Evolutionary conservation across 1,284 basidiomycete species (phyloP).

Genomic region (Ganoderma resinaceum): DNA sequence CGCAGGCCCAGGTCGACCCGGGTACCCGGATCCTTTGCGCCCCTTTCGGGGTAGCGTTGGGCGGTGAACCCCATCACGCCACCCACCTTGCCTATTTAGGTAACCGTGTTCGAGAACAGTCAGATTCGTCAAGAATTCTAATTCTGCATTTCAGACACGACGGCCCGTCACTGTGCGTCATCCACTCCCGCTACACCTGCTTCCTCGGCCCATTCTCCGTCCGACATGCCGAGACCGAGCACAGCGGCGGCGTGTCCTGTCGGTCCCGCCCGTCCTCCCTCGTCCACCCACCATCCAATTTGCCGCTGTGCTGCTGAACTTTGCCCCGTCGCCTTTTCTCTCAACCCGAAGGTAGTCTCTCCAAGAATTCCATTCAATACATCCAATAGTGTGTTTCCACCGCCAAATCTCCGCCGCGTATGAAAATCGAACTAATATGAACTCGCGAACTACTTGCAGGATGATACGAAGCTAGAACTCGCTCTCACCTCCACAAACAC

Average conservation of each 20-base stretch:
- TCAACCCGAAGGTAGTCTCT: neutral
- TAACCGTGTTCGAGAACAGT: slow-evolving; percentile 14
- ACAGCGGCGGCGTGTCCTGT: neutral
- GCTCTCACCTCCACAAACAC: neutral
- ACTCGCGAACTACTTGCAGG: neutral
- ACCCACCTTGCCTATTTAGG: slow-evolving; percentile 27
- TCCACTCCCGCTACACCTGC: neutral
- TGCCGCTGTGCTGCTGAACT: neutral
- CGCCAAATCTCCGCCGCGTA: neutral
- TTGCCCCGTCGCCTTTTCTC: neutral
- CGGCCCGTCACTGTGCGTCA: neutral
- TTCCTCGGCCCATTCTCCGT: neutral
- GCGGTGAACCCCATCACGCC: slow-evolving; percentile 33
- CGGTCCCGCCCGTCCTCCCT: neutral
- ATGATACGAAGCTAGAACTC: neutral
- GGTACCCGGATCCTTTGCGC: slow-evolving; percentile 22
- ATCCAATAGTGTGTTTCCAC: neutral
- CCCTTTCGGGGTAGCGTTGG: slow-evolving; percentile 27
- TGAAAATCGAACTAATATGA: neutral
- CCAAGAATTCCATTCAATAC: neutral
- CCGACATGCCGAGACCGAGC: neutral
- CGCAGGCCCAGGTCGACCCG: slow-evolving; percentile 22
- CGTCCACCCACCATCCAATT: neutral
- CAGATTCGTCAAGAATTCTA: slow-evolving; percentile 10
- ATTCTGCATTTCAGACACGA: neutral